Base-by-base conservation (phyloP, 2,329 filamentous ascomycete species). In the Beauveria caledonica region DNA sequence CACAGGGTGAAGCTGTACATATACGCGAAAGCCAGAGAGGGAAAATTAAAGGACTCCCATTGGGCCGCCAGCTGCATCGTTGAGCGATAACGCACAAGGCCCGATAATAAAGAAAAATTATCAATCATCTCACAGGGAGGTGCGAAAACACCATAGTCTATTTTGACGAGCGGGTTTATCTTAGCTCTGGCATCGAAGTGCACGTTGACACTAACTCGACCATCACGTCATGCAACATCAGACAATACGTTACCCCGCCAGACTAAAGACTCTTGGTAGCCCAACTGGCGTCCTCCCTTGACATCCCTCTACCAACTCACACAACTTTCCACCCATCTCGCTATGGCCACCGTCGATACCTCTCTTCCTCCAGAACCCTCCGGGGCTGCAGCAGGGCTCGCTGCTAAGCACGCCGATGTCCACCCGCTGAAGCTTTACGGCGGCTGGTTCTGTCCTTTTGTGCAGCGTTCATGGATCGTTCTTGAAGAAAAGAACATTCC, bases 391-490 rank as follows among this genome's bases (percentile, higher is more conserved):
- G 79, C 77, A 44, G 54, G 68, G 13, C 73, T 82, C 52, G 81
- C 77, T 0, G 73, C 73, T 13, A 65, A 71, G 10, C 80, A 84
- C 68, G 65, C 74, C 8, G 67, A 70, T 19, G 76, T 80, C 39
- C 76, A 85, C 39, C 71, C 73, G 5, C 73, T 88, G 36, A 88
- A 87, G 70, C 77, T 91, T 13, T 91, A 90, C 72, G 83, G 84
- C 15, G 86, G 85, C 64, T 92, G 87, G 87, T 91, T 90, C 77
- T 93, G 81, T 65, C 82, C 82, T 15, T 85, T 84, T 64, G 81
- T 90, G 5, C 88, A 92, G 74, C 81, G 88, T 19, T 79, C 81
- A 15, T 91, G 88, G 86, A 85, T 90, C 63, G 82, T 86, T 1
- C 79, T 92, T 11, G 81, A 86, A 67, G 88, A 92, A 70, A 92